Evolutionary conservation across 768 basidiomycete genomes (phyloP).

Genomic region (Suillus alpinus): DNA sequence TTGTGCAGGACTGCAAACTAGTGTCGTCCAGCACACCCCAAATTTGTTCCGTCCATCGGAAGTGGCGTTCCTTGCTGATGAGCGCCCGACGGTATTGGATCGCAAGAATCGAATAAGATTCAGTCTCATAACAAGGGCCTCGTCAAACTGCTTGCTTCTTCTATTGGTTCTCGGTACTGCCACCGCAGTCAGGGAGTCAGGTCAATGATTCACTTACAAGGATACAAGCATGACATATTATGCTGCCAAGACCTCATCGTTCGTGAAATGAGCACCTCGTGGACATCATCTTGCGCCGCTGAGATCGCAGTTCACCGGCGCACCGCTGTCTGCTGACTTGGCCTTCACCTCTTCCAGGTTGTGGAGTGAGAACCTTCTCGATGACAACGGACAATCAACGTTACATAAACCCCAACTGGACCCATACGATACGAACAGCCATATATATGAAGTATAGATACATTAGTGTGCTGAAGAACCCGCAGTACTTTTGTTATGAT

Average conservation of each 20-base stretch:
- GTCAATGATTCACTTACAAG: neutral
- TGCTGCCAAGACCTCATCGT: neutral
- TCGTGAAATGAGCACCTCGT: neutral
- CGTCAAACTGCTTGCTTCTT: neutral
- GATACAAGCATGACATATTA: neutral
- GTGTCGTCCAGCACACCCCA: neutral
- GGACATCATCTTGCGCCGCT: neutral
- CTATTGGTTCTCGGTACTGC: neutral
- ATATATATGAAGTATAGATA: slow-evolving; percentile 1
- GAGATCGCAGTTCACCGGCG: slow-evolving; percentile 4
- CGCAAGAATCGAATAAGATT: neutral
- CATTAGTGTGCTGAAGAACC: slow-evolving; percentile 4
- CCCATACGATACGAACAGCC: neutral
- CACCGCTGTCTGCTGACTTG: neutral
- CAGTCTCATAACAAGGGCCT: neutral
- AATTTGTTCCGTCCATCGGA: neutral
- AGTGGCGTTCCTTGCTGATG: neutral
- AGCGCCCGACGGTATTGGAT: neutral
- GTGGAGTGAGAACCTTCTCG: neutral
- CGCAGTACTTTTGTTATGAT: neutral
- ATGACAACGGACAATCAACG: neutral
- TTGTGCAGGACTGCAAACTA: neutral
- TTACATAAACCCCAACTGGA: neutral
- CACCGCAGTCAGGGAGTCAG: neutral
- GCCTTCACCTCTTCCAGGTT: neutral